Conservation (phyloP, 1,284 basidiomycete genomes). For the Flammula alnicola region DNA sequence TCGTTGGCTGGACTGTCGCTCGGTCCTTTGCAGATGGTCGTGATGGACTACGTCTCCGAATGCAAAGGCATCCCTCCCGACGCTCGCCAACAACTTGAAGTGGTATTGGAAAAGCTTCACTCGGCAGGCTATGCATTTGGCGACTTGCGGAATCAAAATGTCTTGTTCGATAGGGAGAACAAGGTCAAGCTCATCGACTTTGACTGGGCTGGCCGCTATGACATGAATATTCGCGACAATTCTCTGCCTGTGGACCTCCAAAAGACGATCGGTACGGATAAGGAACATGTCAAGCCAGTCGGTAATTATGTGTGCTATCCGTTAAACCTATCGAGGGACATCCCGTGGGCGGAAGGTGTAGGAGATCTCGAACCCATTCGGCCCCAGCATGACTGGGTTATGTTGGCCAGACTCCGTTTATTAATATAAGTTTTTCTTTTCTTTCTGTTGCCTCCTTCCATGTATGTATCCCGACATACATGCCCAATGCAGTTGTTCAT, state of each 20-base stretch:
- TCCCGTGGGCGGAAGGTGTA: neutral
- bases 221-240: neutral
- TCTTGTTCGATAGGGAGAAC: conserved; percentile 12
- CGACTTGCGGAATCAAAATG: conserved; percentile 13
- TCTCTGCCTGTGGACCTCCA: too few relatives aligned
- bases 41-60: conserved; percentile 14
- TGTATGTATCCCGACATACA: too few relatives aligned
- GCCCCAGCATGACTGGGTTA: neutral
- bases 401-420: too few relatives aligned
- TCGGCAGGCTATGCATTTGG: conserved; percentile 16
- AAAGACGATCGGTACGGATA: neutral
- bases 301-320: neutral
- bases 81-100: neutral
- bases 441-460: too few relatives aligned
- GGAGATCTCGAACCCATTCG: neutral
- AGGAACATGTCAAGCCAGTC: neutral
- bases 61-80: neutral
- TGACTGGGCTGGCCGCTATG: conserved; percentile 19
- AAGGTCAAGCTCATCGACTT: conserved; percentile 20
- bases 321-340: neutral
- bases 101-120: conserved; percentile 4
- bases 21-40: conserved; percentile 18
- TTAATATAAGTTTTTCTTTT: too few relatives aligned
- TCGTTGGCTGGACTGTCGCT: neutral
- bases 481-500: too few relatives aligned